Base-by-base conservation (phyloP, 2,329 filamentous ascomycete genomes). In the Rachicladosporium sp. region DNA sequence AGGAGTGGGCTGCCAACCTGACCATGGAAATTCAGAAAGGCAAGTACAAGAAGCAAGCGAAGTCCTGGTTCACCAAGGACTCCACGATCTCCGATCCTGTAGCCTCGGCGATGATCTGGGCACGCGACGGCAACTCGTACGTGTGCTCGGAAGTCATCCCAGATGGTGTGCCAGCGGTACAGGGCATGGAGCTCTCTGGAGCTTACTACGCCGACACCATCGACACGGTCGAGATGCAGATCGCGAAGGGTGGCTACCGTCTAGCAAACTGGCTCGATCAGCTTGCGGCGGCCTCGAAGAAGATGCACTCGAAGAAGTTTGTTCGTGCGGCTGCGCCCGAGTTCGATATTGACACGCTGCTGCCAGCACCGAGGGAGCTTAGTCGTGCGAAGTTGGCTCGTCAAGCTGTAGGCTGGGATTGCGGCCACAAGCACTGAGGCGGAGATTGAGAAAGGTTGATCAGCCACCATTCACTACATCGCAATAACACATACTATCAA, bases 91-190 rank as follows among this genome's bases (percentile, higher is more conserved):
- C 49, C 3, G 56, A 67, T 36, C 50, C 59, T 0, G 49, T 62
- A 33, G 45, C 45, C 21, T 59, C 54, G 7, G 57, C 63, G 10
- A 53, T 68, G 50, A 42, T 46, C 7, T 69, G 64, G 64, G 64
- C 64, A 2, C 44, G 43, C 4, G 66, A 68, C 36, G 53, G 63
- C 3, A 69, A 69, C 42, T 43, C 50, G 1, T 62, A 55, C 32
- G 62, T 68, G 8, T 68, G 66, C 53, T 52, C 51, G 4, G 53
- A 57, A 10, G 65, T 68, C 0, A 42, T 66, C 21, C 62, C 62
- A 0, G 49, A 61, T 6, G 64, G 65, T 4, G 43, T 51, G 5
- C 52, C 53, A 10, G 55, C 53, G 3, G 54, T 67, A 1, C 46
- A 57, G 21, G 53, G 49, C 6, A 50, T 56, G 34, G 64, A 68